Evolutionary conservation across 306 rosid species (phyloP).

Genomic region (Fragaria iinumae): DNA sequence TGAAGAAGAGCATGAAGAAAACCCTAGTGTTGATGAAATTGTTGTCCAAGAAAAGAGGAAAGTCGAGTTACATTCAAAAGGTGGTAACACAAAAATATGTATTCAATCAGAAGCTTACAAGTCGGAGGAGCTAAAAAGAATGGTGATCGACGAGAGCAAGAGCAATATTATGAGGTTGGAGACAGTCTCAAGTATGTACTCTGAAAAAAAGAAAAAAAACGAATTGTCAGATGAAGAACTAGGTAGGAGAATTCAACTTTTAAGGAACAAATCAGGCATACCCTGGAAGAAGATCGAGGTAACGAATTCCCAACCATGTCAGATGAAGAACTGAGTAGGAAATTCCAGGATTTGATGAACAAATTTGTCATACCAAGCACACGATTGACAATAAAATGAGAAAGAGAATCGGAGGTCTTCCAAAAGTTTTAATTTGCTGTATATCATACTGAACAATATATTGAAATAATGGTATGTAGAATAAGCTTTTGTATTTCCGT

Average conservation of each 20-base stretch:
- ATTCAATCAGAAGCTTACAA: constrained; percentile 24
- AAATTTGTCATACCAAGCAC: background rate
- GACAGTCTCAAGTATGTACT: background rate
- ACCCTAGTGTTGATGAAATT: background rate
- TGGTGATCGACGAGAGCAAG: constrained; percentile 39
- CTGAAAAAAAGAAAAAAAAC: constrained; percentile 43
- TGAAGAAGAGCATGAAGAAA: constrained; percentile 28
- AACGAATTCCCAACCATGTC: constrained; percentile 27
- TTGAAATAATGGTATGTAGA: background rate
- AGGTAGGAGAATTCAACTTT: too few relatives aligned
- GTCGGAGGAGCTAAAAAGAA: constrained; percentile 38
- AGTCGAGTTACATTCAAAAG: background rate
- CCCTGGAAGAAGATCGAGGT: too few relatives aligned
- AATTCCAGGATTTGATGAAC: too few relatives aligned
- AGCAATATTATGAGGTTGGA: constrained; percentile 35
- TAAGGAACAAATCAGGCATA: background rate
- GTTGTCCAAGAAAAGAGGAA: constrained; percentile 28
- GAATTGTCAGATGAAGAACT: constrained; percentile 11
- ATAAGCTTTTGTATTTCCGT: background rate
- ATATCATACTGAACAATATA: too few relatives aligned
- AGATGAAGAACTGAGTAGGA: too few relatives aligned
- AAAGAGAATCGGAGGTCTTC: background rate
- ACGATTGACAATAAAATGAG: background rate
- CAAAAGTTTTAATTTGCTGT: background rate
- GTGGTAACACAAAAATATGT: constrained; percentile 8